Evolutionary conservation across 2,329 filamentous ascomycete species (phyloP).

Genomic region (Exophiala mesophila): DNA sequence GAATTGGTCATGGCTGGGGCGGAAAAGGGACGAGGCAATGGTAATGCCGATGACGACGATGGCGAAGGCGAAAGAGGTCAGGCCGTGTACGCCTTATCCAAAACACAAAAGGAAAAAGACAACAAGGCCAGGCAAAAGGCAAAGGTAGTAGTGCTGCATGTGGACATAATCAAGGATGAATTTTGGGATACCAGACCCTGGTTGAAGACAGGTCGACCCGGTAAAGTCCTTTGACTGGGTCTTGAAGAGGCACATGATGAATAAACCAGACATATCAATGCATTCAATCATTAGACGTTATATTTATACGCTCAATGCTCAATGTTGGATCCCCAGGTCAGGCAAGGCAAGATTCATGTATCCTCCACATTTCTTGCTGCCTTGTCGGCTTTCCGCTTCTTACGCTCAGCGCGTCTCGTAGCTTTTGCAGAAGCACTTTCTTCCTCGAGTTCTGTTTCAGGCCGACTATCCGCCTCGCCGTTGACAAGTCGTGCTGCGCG

Average conservation of each 20-base stretch:
- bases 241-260: neutral
- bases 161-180: conserved; percentile 91
- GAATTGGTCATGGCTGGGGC: too few species aligned
- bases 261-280: neutral
- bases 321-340: too few species aligned
- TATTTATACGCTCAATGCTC: neutral
- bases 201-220: conserved; percentile 42
- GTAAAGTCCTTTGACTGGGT: neutral
- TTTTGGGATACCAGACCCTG: conserved; percentile 89
- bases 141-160: conserved; percentile 72
- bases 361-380: too few species aligned
- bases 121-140: conserved; percentile 77
- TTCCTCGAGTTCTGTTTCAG: neutral
- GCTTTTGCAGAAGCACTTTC: conserved; percentile 14
- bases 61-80: neutral
- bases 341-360: too few species aligned
- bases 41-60: conserved; percentile 19
- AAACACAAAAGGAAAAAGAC: conserved; percentile 77
- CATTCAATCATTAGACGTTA: neutral
- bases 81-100: conserved; percentile 48
- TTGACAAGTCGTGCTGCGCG: neutral
- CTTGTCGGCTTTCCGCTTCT: conserved; percentile 20
- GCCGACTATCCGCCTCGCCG: neutral
- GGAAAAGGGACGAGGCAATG: conserved; percentile 39
- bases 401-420: conserved; percentile 18